Conservation (phyloP, 139 green algal species). For the Astrephomene gubernaculifera region DNA sequence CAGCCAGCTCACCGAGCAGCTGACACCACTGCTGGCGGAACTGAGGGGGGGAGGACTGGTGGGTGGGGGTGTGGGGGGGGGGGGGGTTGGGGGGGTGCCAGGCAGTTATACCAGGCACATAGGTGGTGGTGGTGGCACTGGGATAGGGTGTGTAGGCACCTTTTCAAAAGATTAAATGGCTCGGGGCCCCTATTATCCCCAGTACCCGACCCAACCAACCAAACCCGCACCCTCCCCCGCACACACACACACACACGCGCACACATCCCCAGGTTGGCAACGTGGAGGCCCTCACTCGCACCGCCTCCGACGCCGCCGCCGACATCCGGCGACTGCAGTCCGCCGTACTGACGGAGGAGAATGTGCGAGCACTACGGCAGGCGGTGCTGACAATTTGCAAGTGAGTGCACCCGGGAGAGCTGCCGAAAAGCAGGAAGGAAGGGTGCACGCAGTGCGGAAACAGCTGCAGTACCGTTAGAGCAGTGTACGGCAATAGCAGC, state of each 20-base stretch:
- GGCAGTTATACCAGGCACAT: too few relatives aligned
- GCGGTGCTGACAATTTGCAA: constrained; percentile 81
- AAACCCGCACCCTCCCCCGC: too few relatives aligned
- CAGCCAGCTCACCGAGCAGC: constrained; percentile 53
- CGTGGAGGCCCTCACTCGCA: constrained; percentile 84
- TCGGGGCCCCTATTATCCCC: too few relatives aligned
- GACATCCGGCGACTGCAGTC: constrained; percentile 87
- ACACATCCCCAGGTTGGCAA: constrained; percentile 66
- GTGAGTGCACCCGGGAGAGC: not conserved
- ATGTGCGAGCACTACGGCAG: constrained; percentile 86
- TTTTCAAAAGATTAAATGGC: too few relatives aligned
- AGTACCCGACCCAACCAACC: too few relatives aligned
- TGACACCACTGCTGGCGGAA: constrained; percentile 85
- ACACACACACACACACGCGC: too few relatives aligned
- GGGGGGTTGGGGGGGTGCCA: not conserved
- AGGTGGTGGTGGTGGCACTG: too few relatives aligned
- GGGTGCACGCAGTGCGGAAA: too few relatives aligned
- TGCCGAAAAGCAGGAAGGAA: too few relatives aligned
- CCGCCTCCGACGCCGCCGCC: constrained; percentile 79
- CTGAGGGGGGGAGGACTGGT: constrained; percentile 81
- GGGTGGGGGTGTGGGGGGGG: not conserved
- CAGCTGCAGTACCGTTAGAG: too few relatives aligned
- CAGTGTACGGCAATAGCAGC: too few relatives aligned
- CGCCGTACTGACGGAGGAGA: constrained; percentile 92
- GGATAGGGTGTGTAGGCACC: too few relatives aligned